Evolutionary conservation across 805 yeast species (phyloP).

Genomic region (Barnettozyma siamensis): DNA sequence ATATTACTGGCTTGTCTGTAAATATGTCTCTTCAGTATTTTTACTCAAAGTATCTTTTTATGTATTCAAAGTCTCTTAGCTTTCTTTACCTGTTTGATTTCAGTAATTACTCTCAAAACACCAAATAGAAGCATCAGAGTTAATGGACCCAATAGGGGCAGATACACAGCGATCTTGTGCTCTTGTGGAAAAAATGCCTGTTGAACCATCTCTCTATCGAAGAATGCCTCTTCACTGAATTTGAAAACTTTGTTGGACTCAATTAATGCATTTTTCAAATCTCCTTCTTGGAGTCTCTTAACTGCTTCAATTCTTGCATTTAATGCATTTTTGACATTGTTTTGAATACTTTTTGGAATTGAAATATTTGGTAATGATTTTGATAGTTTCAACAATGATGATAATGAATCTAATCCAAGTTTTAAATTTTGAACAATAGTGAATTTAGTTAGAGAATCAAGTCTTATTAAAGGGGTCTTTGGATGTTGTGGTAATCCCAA

Average conservation of each 20-base stretch:
- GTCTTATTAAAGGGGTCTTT: conserved; percentile 52
- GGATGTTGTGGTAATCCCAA: conserved; percentile 62
- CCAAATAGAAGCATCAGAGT: conserved; percentile 57
- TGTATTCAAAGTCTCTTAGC: conserved; percentile 5
- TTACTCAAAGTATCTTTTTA: too few relatives aligned
- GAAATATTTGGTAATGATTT: conserved; percentile 71
- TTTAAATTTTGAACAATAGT: conserved; percentile 53
- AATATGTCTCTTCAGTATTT: too few relatives aligned
- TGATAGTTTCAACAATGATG: conserved; percentile 66
- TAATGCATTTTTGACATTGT: conserved; percentile 50
- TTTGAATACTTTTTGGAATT: conserved; percentile 66
- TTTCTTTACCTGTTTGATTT: conserved; percentile 22
- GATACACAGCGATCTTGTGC: conserved; percentile 89
- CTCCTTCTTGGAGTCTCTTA: conserved; percentile 19
- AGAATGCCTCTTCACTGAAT: conserved; percentile 64
- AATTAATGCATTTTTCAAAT: conserved; percentile 47
- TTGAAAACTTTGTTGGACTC: conserved; percentile 42
- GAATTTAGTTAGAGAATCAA: conserved; percentile 61
- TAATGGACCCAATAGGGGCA: conserved; percentile 87
- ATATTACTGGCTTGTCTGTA: too few relatives aligned
- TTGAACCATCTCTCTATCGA: conserved; percentile 91
- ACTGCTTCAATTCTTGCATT: conserved; percentile 28
- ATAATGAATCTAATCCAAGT: conserved; percentile 61
- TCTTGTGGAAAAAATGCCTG: conserved; percentile 94
- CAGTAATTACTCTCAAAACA: conserved; percentile 39